Conservation (phyloP, 768 basidiomycete genomes). For the Cystofilobasidium macerans region DNA sequence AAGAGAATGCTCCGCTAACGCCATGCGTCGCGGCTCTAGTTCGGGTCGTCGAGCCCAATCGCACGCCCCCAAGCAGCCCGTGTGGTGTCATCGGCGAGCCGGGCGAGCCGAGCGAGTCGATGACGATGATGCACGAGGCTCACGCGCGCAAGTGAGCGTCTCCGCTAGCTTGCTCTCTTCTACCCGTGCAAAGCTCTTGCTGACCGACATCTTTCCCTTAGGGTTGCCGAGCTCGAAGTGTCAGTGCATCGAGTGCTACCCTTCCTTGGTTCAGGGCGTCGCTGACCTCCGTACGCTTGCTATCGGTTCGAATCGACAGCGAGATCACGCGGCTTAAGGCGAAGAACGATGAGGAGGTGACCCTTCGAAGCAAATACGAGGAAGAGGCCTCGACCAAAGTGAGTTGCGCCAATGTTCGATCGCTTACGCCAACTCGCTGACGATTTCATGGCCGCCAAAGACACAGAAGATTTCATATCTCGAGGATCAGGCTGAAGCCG, state of each 20-base stretch:
- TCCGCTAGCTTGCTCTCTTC: no score
- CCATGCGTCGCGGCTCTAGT: conserved; percentile 3
- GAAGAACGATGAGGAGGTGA: not conserved
- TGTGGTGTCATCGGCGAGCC: no score
- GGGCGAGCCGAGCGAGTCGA: no score
- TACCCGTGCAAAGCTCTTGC: not conserved
- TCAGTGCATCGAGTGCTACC: conserved; percentile 5
- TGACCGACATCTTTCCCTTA: not conserved
- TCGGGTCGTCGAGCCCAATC: not conserved
- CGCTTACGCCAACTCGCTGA: not conserved
- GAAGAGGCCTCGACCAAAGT: conserved; percentile 12
- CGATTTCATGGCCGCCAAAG: no score
- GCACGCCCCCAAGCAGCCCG: conserved; percentile 14
- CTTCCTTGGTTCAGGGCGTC: no score
- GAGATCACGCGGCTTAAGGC: conserved; percentile 6
- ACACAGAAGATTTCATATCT: no score
- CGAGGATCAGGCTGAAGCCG: not conserved
- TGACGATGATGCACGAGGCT: conserved; percentile 17
- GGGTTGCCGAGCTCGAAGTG: conserved; percentile 19
- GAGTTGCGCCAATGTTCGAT: not conserved
- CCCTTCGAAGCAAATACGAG: not conserved
- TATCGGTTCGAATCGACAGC: not conserved
- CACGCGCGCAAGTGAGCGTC: conserved; percentile 19
- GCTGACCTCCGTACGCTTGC: not conserved
- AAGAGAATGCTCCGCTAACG: not conserved